Evolutionary conservation across 2,329 filamentous ascomycete species (phyloP).

Genomic region (Fonsecaea pedrosoi): DNA sequence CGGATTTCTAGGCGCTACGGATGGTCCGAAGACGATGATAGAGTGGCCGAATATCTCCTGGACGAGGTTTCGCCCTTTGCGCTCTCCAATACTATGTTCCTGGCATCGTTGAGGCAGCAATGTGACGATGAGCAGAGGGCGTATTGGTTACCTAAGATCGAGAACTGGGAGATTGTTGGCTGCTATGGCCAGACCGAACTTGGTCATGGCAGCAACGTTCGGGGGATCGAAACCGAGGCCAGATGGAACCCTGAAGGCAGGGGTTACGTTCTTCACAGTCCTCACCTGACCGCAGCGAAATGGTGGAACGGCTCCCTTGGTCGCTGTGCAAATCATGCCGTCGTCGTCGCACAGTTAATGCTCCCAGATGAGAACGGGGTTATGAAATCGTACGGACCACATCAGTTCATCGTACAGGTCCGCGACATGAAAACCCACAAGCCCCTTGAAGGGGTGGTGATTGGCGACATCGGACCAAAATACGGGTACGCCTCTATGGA

Average conservation of each 20-base stretch:
- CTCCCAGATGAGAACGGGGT: constrained; percentile 48
- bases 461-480: constrained; percentile 64
- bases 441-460: constrained; percentile 56
- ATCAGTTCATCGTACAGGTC: constrained; percentile 62
- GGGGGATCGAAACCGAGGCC: constrained; percentile 57
- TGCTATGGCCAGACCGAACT: constrained; percentile 61
- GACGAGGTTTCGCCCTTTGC: constrained; percentile 61
- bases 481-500: constrained; percentile 62
- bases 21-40: constrained; percentile 58
- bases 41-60: constrained; percentile 60
- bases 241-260: constrained; percentile 54
- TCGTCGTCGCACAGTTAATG: constrained; percentile 61
- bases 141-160: constrained; percentile 59
- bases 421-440: constrained; percentile 57
- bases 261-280: constrained; percentile 60
- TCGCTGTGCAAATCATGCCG: constrained; percentile 61
- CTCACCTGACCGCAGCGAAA: constrained; percentile 60
- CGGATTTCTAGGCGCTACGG: constrained; percentile 53
- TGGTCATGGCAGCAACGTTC: constrained; percentile 61
- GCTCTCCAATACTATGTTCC: constrained; percentile 60
- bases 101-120: constrained; percentile 60
- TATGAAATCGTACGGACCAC: constrained; percentile 57
- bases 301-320: constrained; percentile 64
- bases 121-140: constrained; percentile 55
- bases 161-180: constrained; percentile 58